A percentile compares a stretch with the other conserved stretches of the same genome.
Conservation (phyloP, 1,284 basidiomycete species). For the Blastosporella zonata region DNA sequence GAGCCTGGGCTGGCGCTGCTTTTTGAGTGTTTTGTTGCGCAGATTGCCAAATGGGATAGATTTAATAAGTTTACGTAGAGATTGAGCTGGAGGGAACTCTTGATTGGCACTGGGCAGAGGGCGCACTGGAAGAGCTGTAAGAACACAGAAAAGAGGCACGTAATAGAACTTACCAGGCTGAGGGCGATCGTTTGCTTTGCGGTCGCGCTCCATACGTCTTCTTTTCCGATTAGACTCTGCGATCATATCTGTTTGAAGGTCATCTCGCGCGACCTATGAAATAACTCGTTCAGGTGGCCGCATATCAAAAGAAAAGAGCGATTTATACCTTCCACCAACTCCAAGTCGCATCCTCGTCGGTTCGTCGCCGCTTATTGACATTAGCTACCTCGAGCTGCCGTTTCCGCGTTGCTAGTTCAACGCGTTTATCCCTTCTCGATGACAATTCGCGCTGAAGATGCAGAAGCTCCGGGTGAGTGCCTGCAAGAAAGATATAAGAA, state of each 20-base stretch:
- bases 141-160: constrained; percentile 14
- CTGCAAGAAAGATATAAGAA: constrained; percentile 35
- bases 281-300: constrained; percentile 2
- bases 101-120: constrained; percentile 44
- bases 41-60: constrained; percentile 30
- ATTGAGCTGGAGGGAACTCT: constrained; percentile 41
- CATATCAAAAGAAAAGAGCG: background rate
- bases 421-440: constrained; percentile 67
- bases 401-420: constrained; percentile 69
- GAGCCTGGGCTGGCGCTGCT: constrained; percentile 20
- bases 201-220: constrained; percentile 76
- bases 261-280: constrained; percentile 58
- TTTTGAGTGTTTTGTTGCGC: constrained; percentile 25
- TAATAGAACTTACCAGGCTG: constrained; percentile 47
- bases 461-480: constrained; percentile 78
- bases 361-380: constrained; percentile 51
- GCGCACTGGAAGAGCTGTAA: constrained; percentile 34
- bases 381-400: constrained; percentile 61
- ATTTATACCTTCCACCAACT: constrained; percentile 69
- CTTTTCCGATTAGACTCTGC: constrained; percentile 81
- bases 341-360: constrained; percentile 68
- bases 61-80: constrained; percentile 50
- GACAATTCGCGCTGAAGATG: constrained; percentile 75
- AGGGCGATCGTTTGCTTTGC: constrained; percentile 71
- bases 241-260: constrained; percentile 80